phyloP scores from a whole-genome alignment of 2,329 filamentous ascomycete genomes.

The Tolypocladium ovalisporum region DNA sequence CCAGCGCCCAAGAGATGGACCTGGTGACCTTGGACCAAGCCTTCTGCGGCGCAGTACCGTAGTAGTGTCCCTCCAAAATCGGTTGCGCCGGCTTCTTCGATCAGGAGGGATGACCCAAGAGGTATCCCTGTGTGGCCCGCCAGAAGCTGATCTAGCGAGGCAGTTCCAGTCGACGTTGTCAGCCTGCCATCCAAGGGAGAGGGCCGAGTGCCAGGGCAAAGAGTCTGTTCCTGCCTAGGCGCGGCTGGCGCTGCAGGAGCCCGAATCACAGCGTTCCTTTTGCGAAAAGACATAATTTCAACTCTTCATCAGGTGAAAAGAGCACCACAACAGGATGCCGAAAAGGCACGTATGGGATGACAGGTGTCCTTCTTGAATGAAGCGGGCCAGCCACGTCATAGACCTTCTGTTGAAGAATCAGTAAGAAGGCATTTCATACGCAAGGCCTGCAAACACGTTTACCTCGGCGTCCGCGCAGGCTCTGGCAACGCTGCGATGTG shows the following conservation, averaged over 20 bases:
- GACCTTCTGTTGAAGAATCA: neutral
- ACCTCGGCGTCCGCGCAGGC: neutral
- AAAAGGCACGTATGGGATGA: neutral
- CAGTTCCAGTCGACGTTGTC: conserved; percentile 84
- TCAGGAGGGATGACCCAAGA: conserved; percentile 66
- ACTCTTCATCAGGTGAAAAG: neutral
- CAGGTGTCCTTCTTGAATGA: no score
- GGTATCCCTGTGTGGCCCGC: conserved; percentile 79
- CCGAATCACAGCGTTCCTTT: conserved; percentile 42
- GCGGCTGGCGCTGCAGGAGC: conserved; percentile 11
- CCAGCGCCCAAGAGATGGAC: conserved; percentile 76
- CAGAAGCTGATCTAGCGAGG: conserved; percentile 73
- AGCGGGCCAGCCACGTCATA: neutral
- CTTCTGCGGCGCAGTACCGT: conserved; percentile 86
- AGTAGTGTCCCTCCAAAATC: conserved; percentile 82
- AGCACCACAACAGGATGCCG: neutral
- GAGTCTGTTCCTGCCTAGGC: conserved; percentile 22
- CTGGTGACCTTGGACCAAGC: conserved; percentile 79
- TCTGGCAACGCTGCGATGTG: neutral
- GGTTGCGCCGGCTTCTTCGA: conserved; percentile 86
- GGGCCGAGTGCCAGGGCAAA: conserved; percentile 52
- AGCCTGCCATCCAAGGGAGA: conserved; percentile 80
- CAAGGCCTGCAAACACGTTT: neutral
- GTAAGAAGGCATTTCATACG: neutral
- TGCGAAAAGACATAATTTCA: conserved; percentile 43